phyloP scores from a whole-genome alignment of 352 stramenopile species.

The Phytopythium helicoides region DNA sequence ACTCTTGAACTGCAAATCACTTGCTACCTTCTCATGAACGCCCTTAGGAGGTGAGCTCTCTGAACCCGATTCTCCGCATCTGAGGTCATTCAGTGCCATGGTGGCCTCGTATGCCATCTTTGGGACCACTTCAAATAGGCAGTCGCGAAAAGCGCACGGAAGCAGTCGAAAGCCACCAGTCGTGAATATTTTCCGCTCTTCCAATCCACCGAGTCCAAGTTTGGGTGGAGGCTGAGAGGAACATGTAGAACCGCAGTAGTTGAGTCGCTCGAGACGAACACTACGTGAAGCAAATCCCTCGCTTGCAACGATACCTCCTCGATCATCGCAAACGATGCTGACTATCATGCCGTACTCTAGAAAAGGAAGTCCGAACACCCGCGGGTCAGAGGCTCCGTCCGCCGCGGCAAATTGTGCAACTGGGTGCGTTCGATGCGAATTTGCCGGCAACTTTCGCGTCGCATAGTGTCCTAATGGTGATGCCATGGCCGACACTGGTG shows the following conservation, averaged over 20 bases:
- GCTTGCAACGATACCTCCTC: constrained; percentile 43
- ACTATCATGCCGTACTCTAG: constrained; percentile 74
- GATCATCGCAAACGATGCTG: constrained; percentile 58
- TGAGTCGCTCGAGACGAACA: constrained; percentile 56
- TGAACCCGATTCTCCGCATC: constrained; percentile 1
- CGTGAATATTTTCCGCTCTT: constrained; percentile 38
- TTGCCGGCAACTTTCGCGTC: constrained; percentile 36
- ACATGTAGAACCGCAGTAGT: constrained; percentile 19
- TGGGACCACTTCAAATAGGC: constrained; percentile 67
- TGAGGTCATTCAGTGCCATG: constrained; percentile 26
- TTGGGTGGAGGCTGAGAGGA: constrained; percentile 16
- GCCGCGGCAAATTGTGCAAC: constrained; percentile 27
- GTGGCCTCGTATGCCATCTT: constrained; percentile 78
- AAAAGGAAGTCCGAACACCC: constrained; percentile 36
- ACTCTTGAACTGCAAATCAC: constrained; percentile 59
- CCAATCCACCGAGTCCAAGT: constrained; percentile 41
- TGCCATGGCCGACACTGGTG: constrained; percentile 21
- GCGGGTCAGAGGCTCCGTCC: constrained; percentile 20
- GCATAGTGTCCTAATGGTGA: constrained; percentile 48
- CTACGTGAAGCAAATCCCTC: constrained; percentile 58
- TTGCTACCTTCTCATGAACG: background rate
- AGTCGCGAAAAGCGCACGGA: constrained; percentile 60
- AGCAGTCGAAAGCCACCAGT: constrained; percentile 35
- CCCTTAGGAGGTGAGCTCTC: background rate
- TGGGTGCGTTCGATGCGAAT: constrained; percentile 26